phyloP scores from a whole-genome alignment of 176 grass and related monocot species.

The Bromus sterilis region DNA sequence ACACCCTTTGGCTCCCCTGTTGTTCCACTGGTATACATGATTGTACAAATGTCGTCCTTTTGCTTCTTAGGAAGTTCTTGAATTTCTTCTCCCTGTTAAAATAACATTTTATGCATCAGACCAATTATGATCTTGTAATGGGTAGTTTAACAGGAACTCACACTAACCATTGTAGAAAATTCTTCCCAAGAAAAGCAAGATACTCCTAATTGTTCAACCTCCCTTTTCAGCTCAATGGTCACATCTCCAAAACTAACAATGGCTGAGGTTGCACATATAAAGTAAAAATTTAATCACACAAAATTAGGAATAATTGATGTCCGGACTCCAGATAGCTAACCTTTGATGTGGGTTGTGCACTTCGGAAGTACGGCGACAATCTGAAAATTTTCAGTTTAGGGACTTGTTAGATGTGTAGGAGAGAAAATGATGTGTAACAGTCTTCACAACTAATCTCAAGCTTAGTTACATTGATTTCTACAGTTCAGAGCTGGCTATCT shows the following conservation, averaged over 20 bases:
- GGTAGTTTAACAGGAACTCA: background rate
- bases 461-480: background rate
- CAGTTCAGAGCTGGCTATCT: background rate
- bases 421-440: background rate
- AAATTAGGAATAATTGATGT: background rate
- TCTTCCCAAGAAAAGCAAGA: slow-evolving; percentile 91
- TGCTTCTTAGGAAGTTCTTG: slow-evolving; percentile 36
- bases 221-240: slow-evolving; percentile 47
- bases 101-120: background rate
- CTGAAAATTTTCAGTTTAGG: slow-evolving; percentile 19
- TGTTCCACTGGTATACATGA: slow-evolving; percentile 97
- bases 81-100: slow-evolving; percentile 42
- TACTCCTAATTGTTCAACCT: slow-evolving; percentile 49
- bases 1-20: slow-evolving; percentile 96
- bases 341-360: slow-evolving; percentile 36
- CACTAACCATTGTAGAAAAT: slow-evolving; percentile 59
- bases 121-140: background rate
- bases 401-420: background rate
- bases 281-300: background rate
- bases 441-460: background rate
- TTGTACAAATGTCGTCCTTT: slow-evolving; percentile 80
- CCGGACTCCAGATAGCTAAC: background rate
- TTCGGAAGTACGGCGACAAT: slow-evolving; percentile 5
- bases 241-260: slow-evolving; percentile 85
- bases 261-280: slow-evolving; percentile 28